Base-by-base conservation (phyloP, 2,329 filamentous ascomycete species). In the Colletotrichum somersetense region DNA sequence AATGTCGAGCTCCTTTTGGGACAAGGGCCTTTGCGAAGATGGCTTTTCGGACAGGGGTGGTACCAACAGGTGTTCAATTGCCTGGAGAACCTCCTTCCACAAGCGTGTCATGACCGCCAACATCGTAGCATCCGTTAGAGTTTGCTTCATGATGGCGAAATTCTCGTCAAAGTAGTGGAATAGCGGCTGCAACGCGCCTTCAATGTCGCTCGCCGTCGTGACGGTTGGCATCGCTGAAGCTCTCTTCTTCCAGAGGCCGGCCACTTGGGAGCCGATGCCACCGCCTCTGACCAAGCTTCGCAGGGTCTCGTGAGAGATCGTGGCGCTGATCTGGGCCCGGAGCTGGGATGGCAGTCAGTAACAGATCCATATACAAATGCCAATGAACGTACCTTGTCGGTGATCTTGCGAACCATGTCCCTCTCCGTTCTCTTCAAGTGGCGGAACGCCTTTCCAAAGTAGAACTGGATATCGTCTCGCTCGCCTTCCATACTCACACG, bases 401-500 rank as follows among this genome's bases (percentile, higher is more conserved):
- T 98, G 78, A 98, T 96, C 83, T 95, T 97, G 73, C 96, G 91
- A 66, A 97, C 97, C 96, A 99, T 99, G 81, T 99, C 96, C 77
- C 96, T 90, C 83, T 99, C 96, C 0, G 96, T 97, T 75, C 96
- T 91, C 86, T 98, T 98, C 76, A 99, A 86, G 72, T 96, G 94
- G 58, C 96, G 90, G 85, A 99, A 99, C 35, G 96, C 93, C 83
- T 98, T 98, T 77, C 95, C 96, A 81, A 98, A 98, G 79, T 98
- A 96, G 81, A 99, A 99, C 78, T 98, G 94, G 71, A 99, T 99
- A 79, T 99, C 96, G 79, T 99, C 96, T 74, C 96, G 90, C 83
- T 99, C 96, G 63, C 96, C 96, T 83, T 99, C 96, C 96, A 99
- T 99, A 79, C 95, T 98, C 64, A 99, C 95, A 74, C 96, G 90